These are phyloP conservation scores for Spirogloea muscicola DNA, from an alignment of 139 green algal genomes.

Conservation along the genomic window DNA sequence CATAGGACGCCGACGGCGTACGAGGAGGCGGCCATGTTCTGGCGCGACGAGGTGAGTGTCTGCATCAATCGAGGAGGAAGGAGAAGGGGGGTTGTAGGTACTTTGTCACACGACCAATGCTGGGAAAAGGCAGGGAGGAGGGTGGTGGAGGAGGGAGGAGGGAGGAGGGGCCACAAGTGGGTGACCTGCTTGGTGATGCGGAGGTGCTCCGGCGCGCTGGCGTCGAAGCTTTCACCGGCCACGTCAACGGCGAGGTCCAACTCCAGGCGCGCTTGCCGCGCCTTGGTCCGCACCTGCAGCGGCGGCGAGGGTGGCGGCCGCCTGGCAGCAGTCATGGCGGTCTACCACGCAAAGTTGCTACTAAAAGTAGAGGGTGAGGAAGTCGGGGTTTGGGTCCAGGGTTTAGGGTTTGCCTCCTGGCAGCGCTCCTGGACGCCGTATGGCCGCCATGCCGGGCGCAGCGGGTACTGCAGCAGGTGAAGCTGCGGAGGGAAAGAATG, in stretches of 20 bases:
- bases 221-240: slow-evolving; percentile 58
- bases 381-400: too few relatives aligned
- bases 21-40: slow-evolving; percentile 47
- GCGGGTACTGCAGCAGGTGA: slow-evolving; percentile 74
- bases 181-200: slow-evolving; percentile 31
- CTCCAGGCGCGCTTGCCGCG: slow-evolving; percentile 58
- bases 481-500: too few relatives aligned
- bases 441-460: slow-evolving; percentile 68
- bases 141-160: too few relatives aligned
- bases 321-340: too few relatives aligned
- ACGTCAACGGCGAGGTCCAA: slow-evolving; percentile 59
- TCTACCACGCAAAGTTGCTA: too few relatives aligned
- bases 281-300: slow-evolving; percentile 66
- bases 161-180: too few relatives aligned
- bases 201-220: slow-evolving; percentile 26
- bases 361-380: too few relatives aligned
- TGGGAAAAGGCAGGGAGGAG: too few relatives aligned
- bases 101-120: too few relatives aligned
- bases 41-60: slow-evolving; percentile 54
- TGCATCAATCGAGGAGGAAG: slow-evolving; percentile 44
- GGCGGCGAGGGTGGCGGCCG: too few relatives aligned
- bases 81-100: too few relatives aligned
- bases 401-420: slow-evolving; percentile 21
- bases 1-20: slow-evolving; percentile 63
- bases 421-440: slow-evolving; percentile 61